Evolutionary conservation across 345 rosid genomes (phyloP).

Genomic region (Murraya paniculata): DNA sequence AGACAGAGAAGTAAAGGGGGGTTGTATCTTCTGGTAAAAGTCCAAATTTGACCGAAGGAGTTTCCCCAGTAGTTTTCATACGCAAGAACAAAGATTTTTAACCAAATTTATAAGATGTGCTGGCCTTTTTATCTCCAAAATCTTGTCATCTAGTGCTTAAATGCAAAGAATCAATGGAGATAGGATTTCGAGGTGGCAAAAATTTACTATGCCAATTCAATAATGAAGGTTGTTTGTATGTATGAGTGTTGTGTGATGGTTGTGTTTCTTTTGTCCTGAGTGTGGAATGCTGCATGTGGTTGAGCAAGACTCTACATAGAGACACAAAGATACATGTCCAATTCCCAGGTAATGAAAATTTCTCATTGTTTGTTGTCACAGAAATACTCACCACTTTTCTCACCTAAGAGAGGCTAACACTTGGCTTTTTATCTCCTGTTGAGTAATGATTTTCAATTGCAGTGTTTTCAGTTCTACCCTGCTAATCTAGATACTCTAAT

Average conservation of each 20-base stretch:
- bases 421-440: neutral
- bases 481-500: slow-evolving; percentile 27
- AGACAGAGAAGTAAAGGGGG: slow-evolving; percentile 23
- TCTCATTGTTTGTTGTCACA: neutral
- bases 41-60: slow-evolving; percentile 2
- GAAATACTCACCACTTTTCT: slow-evolving; percentile 1
- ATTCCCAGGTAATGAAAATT: neutral
- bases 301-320: slow-evolving; percentile 6
- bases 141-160: slow-evolving; percentile 48
- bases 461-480: slow-evolving; percentile 4
- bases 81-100: slow-evolving; percentile 8
- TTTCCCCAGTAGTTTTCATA: slow-evolving; percentile 14
- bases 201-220: slow-evolving; percentile 35
- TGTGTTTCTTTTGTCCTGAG: slow-evolving; percentile 8
- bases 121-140: slow-evolving; percentile 43
- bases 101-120: slow-evolving; percentile 17
- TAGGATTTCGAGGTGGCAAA: slow-evolving; percentile 46
- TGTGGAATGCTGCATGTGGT: slow-evolving; percentile 12
- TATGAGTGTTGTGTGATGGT: slow-evolving; percentile 20
- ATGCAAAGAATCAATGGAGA: slow-evolving; percentile 42
- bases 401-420: neutral
- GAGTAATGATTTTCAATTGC: slow-evolving; percentile 15
- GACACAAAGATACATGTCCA: slow-evolving; percentile 11
- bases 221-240: slow-evolving; percentile 34
- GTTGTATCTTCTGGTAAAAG: slow-evolving; percentile 19